Conservation (phyloP, 225 moss, liverwort and hornwort species). For the Sphagnum contortum region DNA sequence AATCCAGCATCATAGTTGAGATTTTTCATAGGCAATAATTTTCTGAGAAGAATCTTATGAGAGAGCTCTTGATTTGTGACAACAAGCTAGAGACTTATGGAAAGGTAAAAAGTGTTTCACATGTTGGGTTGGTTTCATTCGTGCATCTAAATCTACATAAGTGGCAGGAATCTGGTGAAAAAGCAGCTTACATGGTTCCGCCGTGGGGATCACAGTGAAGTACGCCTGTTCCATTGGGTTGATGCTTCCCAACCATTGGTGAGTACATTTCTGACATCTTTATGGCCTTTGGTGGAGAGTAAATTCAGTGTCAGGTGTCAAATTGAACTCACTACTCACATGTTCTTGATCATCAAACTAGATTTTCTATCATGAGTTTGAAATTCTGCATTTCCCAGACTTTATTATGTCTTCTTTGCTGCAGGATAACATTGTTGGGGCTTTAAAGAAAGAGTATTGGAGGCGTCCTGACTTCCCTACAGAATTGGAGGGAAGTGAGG, state of each 20-base stretch:
- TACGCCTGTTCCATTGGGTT: slow-evolving; percentile 60
- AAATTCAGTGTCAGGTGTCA: background rate
- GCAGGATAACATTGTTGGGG: slow-evolving; percentile 52
- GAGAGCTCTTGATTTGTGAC: background rate
- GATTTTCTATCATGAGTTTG: background rate
- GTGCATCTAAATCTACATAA: background rate
- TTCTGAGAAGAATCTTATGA: no score
- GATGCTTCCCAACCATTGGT: slow-evolving; percentile 64
- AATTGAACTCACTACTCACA: background rate
- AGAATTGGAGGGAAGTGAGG: slow-evolving; percentile 43
- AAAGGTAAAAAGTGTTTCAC: background rate
- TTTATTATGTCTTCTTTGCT: background rate
- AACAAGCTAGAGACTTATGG: no score
- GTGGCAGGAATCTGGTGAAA: slow-evolving; percentile 64
- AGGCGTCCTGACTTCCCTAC: slow-evolving; percentile 21
- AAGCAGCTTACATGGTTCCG: slow-evolving; percentile 88
- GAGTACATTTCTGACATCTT: slow-evolving; percentile 1
- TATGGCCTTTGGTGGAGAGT: background rate
- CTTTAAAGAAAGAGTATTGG: slow-evolving; percentile 51
- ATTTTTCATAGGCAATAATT: no score
- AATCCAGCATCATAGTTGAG: no score
- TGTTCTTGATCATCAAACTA: background rate
- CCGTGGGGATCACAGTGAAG: slow-evolving; percentile 39
- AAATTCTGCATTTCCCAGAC: background rate
- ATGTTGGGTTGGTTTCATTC: background rate